Conservation (phyloP, 371 early-diverging fungal species). For the Globomyces sp. region DNA sequence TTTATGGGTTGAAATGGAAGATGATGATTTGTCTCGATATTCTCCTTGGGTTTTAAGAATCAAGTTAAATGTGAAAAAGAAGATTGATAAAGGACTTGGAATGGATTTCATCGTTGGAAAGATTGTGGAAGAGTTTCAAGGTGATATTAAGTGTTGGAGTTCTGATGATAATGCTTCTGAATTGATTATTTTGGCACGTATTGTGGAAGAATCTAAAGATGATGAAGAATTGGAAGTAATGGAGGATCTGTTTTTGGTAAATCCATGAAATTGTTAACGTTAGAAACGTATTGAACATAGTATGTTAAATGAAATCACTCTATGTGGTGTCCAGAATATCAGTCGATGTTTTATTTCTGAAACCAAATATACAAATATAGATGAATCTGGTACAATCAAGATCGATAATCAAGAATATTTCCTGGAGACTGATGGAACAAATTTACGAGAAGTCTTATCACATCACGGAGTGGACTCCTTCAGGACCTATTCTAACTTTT, state of each 20-base stretch:
- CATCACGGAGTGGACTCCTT: constrained; percentile 79
- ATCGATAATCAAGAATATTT: constrained; percentile 66
- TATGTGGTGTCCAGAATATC: constrained; percentile 92
- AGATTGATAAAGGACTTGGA: constrained; percentile 90
- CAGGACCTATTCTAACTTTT: constrained; percentile 90
- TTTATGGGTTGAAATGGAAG: constrained; percentile 86
- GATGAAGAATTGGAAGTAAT: constrained; percentile 64
- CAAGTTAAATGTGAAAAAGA: constrained; percentile 75
- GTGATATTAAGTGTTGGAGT: constrained; percentile 77
- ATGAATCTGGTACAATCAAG: constrained; percentile 67
- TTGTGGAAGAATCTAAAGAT: constrained; percentile 49
- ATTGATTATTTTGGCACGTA: constrained; percentile 89
- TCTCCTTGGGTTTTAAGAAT: constrained; percentile 98
- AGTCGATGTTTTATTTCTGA: constrained; percentile 90
- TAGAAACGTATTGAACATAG: constrained; percentile 68
- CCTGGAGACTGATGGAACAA: constrained; percentile 98
- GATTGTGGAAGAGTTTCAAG: constrained; percentile 66
- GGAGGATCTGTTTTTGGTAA: constrained; percentile 86
- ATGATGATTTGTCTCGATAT: constrained; percentile 59
- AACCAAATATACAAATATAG: constrained; percentile 52
- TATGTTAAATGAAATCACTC: constrained; percentile 81
- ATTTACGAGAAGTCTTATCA: constrained; percentile 85
- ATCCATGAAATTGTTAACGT: no score
- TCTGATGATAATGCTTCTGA: constrained; percentile 93
- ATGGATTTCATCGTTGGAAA: constrained; percentile 71